These are phyloP conservation scores for Colletotrichum lupini DNA, from an alignment of 2,329 filamentous ascomycete genomes.

Conservation along the genomic window DNA sequence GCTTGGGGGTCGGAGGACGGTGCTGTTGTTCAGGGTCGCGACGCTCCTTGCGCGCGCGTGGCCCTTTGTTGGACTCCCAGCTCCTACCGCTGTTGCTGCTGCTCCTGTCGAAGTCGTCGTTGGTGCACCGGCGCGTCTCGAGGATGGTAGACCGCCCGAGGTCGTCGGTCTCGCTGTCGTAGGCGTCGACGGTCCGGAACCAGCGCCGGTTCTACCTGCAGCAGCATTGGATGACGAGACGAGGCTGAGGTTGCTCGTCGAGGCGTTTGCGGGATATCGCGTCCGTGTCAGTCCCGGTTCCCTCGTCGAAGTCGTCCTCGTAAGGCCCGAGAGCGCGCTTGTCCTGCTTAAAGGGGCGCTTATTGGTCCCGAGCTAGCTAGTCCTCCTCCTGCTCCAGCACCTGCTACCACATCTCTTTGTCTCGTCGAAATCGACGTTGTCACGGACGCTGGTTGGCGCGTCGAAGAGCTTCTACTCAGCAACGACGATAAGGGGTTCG, in stretches of 20 bases:
- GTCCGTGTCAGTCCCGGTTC: not conserved
- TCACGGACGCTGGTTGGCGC: conserved; percentile 4
- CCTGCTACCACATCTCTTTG: conserved; percentile 11
- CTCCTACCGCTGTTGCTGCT: conserved; percentile 7
- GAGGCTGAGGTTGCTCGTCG: conserved; percentile 38
- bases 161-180: conserved; percentile 40
- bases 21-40: conserved; percentile 49
- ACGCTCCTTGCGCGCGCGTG: conserved; percentile 56
- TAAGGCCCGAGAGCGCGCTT: not conserved
- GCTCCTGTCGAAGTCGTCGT: conserved; percentile 18
- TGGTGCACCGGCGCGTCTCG: conserved; percentile 2
- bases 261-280: conserved; percentile 38
- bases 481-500: conserved; percentile 13
- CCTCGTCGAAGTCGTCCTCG: conserved; percentile 19
- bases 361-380: not conserved
- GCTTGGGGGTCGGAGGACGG: conserved; percentile 51
- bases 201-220: conserved; percentile 26
- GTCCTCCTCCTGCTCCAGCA: not conserved
- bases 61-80: conserved; percentile 35
- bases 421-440: not conserved
- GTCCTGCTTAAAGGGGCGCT: not conserved
- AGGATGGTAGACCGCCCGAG: conserved; percentile 40
- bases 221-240: conserved; percentile 22
- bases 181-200: conserved; percentile 20
- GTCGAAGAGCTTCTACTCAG: conserved; percentile 13